Evolutionary conservation across 352 stramenopile species (phyloP), one percentile per base, ranked within the genome.

Genomic region (Pythium periplocum): DNA sequence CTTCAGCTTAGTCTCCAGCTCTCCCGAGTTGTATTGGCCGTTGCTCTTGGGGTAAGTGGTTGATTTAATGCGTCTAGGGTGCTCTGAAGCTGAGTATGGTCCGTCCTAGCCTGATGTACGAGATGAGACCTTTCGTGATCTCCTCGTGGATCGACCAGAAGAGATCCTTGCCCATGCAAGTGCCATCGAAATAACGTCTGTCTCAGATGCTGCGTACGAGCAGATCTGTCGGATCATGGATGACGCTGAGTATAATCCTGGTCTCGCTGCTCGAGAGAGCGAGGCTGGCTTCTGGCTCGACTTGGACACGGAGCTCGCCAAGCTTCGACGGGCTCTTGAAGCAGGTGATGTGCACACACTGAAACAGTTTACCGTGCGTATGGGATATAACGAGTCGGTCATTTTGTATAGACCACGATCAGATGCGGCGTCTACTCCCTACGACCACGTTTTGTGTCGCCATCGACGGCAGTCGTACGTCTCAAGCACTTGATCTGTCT

Each of bases 401-500:
- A 37, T 39, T 5, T 10, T 36, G 7, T 57, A 17, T 36, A 87
- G 78, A 69, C 11, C 75, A 86, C 30, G 26, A 56, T 34, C 51
- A 59, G 11, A 75, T 71, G 26, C 66, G 58, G 32, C 65, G 72
- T 2, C 53, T 89, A 5, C 49, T 61, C 4, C 69, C 78, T 7
- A 82, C 75, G 0, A 64, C 74, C 1, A 63, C 60, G 4, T 89
- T 75, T 41, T 55, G 75, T 40, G 57, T 89, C 31, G 78, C 65
- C 35, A 74, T 89, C 11, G 78, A 89, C 32, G 75, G 78, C n/a
- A 87, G 75, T 33, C 75, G 78, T 89, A 76, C 32, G 78, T 62
- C 9, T 26, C 17, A 26, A 26, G 17, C 17, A 26, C 17, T 26
- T 26, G 17, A 26, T 26, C 17, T 26, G 17, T 26, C 17, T 26